Evolutionary conservation across 2,329 filamentous ascomycete genomes (phyloP), one percentile per base, ranked within the genome.

Genomic region (Fusarium odoratissimum): DNA sequence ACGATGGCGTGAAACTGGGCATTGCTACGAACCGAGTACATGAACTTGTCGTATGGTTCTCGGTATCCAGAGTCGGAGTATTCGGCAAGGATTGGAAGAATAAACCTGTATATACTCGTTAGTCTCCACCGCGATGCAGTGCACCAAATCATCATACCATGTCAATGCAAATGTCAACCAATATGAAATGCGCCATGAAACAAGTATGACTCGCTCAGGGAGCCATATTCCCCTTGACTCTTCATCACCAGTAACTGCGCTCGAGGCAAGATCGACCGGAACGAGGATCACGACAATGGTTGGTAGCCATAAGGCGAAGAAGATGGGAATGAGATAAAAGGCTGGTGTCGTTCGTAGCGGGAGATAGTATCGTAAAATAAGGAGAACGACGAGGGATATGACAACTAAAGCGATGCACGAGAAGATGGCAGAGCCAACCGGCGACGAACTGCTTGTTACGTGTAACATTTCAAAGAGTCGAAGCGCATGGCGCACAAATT

Each of bases 81-180:
- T 82, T 98, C 95, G 81, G 92, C 96, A 63, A 99, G 90, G 56
- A 98, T 89, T 19, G 96, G 96, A 40, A 99, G 91, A 71, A 99
- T 94, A 69, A 95, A 90, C 93, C 92, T 95, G 46, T 30, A 16
- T 25, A 41, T n/a, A 19, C 19, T 52, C 16, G 42, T 79, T 60
- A 79, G 73, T 42, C 52, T 38, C 31, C 30, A 40, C 35, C 28
- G 46, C 25, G 48, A 28, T 40, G 17, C 31, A n/a, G 51, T 19
- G 49, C 5, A 42, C 11, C 23, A 37, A 52, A 31, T 44, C 54
- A 46, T 75, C 87, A 56, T 85, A 95, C 96, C 96, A 99, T 62
- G 95, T 98, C 78, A 99, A 84, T 56, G 91, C 91, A 83, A 99
- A 99, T 1, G 95, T 98, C 61, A 99, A 86, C 96, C 96, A 99